Base-by-base conservation (phyloP, 1,139 yeast species). In the Saccharomycopsis crataegensis region DNA sequence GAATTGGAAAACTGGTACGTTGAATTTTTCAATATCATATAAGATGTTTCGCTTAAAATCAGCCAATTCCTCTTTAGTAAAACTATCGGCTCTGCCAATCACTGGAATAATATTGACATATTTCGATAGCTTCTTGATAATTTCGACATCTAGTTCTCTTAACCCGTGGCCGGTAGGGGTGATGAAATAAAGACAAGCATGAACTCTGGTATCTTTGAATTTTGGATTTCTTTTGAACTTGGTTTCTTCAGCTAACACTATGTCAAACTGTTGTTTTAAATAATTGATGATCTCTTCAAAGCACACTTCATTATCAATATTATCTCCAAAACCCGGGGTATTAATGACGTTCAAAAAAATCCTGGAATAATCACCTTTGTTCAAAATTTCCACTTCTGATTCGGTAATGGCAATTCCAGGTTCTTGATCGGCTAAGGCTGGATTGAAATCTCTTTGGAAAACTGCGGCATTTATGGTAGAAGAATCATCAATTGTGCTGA, bases 71-170 rank as follows among this genome's bases (percentile, higher is more conserved):
- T 70, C 67, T 50, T 71, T 70, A 1, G 90, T 83, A 64, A 85
- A 79, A 0, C 88, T 74, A 64, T 86, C 94, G 2, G 90, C 80
- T 63, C 81, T 82, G 40, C 83, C 74, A 53, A 86, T 79, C 51
- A 85, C 78, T 1, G 94, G 94, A 37, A 86, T 72, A 42, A 86
- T 79, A 62, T 86, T 86, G 47, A 86, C 89, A 65, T 77, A 83
- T 61, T 80, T 82, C 33, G 90, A 80, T 56, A 86, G 71, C 53
- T 77, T 72, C 65, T 80, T 83, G 80, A 86, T 84, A 58, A 84
- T 75, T 61, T 74, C 80, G 48, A 86, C 76, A 58, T 71, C 75
- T 50, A 66, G 72, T 66, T 75, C 77, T 51, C 75, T 66, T 41
- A 77, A 64, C 22, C 83, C 82, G 60, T 75, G 78, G 33, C 79